These are phyloP conservation scores for Dryas alaskensis DNA, from an alignment of 306 rosid species.

Conservation along the genomic window DNA sequence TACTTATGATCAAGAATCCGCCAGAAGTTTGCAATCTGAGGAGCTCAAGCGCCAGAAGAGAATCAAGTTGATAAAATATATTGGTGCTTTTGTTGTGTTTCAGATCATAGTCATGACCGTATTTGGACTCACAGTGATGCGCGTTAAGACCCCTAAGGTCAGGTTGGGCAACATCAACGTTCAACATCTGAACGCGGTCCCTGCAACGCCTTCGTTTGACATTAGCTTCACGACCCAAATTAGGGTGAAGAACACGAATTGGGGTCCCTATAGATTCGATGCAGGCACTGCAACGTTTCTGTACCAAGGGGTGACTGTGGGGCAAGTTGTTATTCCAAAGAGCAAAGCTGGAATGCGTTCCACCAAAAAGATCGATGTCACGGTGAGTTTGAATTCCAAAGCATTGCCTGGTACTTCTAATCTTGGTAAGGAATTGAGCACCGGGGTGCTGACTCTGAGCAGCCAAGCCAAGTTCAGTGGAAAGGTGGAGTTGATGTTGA, in stretches of 20 bases:
- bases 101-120: conserved; percentile 22
- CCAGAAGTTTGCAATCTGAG: not conserved
- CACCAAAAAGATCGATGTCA: conserved; percentile 11
- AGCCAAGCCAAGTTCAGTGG: conserved; percentile 14
- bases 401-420: not conserved
- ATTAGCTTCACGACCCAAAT: conserved; percentile 12
- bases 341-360: conserved; percentile 21
- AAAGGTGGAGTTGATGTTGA: conserved; percentile 15
- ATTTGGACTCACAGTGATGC: conserved; percentile 22
- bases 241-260: conserved; percentile 17
- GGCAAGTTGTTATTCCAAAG: conserved; percentile 6
- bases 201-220: conserved; percentile 11
- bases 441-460: conserved; percentile 1
- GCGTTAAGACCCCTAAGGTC: conserved; percentile 27
- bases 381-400: conserved; percentile 6
- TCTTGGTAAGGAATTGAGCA: conserved; percentile 14
- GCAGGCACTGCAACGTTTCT: not conserved
- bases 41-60: conserved; percentile 17
- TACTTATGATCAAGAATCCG: not conserved
- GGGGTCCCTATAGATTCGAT: conserved; percentile 23
- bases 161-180: conserved; percentile 12
- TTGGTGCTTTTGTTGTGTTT: conserved; percentile 10
- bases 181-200: not conserved
- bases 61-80: conserved; percentile 7
- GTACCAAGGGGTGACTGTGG: conserved; percentile 3